These are phyloP conservation scores for Aspergillus biplanus DNA, from an alignment of 495 filamentous ascomycete species.

Conservation along the genomic window DNA sequence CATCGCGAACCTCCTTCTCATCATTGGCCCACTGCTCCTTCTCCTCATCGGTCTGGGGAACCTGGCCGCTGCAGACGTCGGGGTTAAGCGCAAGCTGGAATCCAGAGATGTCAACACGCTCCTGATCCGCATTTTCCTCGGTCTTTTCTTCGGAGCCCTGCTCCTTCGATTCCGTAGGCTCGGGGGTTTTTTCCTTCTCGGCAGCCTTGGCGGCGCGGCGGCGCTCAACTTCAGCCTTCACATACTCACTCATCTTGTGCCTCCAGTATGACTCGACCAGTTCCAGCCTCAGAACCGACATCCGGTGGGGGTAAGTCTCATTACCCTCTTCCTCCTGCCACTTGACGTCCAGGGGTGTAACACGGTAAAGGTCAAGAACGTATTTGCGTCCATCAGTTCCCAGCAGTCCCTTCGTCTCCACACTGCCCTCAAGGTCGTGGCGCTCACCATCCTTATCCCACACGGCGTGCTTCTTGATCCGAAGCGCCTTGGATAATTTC, in stretches of 20 bases:
- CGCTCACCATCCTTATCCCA: constrained; percentile 96
- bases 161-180: constrained; percentile 33
- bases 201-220: constrained; percentile 47
- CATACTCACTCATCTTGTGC: constrained; percentile 83
- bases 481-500: constrained; percentile 83
- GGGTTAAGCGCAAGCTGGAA: constrained; percentile 92
- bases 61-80: constrained; percentile 91
- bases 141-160: constrained; percentile 35
- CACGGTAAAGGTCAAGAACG: constrained; percentile 92
- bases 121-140: constrained; percentile 49
- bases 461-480: constrained; percentile 91
- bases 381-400: constrained; percentile 98
- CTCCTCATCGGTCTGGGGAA: constrained; percentile 86
- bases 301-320: constrained; percentile 84
- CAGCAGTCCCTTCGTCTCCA: constrained; percentile 96
- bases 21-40: constrained; percentile 83
- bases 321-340: constrained; percentile 82
- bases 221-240: constrained; percentile 71
- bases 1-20: constrained; percentile 84
- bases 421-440: constrained; percentile 91
- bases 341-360: constrained; percentile 85
- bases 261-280: constrained; percentile 84
- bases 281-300: constrained; percentile 90
- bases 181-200: constrained; percentile 48
- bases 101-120: constrained; percentile 76